A percentile compares a stretch with the other conserved stretches of the same genome.
Conservation (phyloP, 148 eudicot genomes). For the Drosera capensis region DNA sequence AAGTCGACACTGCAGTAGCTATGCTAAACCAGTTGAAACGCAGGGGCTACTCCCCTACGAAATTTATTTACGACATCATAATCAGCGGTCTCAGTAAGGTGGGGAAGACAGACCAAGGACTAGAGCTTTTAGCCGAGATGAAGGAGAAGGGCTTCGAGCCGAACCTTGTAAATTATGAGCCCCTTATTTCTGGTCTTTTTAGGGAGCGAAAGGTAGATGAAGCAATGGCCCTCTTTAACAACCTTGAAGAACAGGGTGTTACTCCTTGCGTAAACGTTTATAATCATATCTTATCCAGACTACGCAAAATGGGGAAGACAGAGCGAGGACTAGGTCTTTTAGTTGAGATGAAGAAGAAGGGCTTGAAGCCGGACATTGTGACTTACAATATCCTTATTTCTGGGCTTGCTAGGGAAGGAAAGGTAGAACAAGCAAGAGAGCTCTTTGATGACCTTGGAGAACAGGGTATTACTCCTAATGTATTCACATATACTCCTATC, state of each 20-base stretch:
- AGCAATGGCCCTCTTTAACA: conserved; percentile 29
- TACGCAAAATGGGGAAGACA: conserved; percentile 41
- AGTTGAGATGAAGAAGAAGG: conserved; percentile 37
- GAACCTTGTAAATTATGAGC: conserved; percentile 35
- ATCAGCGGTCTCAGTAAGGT: conserved; percentile 18
- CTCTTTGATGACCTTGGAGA: conserved; percentile 29
- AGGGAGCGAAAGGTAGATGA: conserved; percentile 54
- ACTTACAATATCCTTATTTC: conserved; percentile 39
- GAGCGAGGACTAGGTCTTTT: conserved; percentile 41
- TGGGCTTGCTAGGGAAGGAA: conserved; percentile 48
- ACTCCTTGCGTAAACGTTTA: conserved; percentile 36
- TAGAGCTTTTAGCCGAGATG: conserved; percentile 40
- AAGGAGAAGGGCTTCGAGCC: conserved; percentile 36
- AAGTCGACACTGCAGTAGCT: conserved; percentile 49
- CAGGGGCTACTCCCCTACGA: conserved; percentile 47
- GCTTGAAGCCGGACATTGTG: conserved; percentile 41
- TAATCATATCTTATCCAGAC: conserved; percentile 42
- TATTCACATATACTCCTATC: too few species aligned
- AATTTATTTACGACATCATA: conserved; percentile 55
- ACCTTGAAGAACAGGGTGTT: conserved; percentile 35
- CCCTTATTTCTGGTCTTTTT: conserved; percentile 36
- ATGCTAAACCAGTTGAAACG: conserved; percentile 40
- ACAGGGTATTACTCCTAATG: too few species aligned
- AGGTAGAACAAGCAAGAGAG: conserved; percentile 34
- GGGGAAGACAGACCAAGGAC: conserved; percentile 24